Evolutionary conservation across 1,284 basidiomycete species (phyloP).

Genomic region (Ceratobasidium theobromae): DNA sequence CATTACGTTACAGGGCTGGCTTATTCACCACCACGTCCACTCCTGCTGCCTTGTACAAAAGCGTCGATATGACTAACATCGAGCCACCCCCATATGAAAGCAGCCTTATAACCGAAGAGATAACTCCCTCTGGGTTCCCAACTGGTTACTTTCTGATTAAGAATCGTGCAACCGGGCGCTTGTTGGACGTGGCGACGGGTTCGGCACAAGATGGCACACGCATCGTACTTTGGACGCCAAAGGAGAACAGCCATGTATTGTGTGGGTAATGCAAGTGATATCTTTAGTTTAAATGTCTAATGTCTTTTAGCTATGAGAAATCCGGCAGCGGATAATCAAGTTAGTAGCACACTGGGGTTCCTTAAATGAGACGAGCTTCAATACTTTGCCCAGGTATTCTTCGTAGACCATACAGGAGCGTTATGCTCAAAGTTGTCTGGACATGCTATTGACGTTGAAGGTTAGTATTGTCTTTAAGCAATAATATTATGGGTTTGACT

Average conservation of each 20-base stretch:
- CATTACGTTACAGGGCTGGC: too few species aligned
- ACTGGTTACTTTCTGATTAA: slow-evolving; percentile 71
- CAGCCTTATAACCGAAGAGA: background rate
- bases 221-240: slow-evolving; percentile 66
- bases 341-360: slow-evolving; percentile 36
- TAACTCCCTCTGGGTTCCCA: slow-evolving; percentile 57
- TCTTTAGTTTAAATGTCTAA: slow-evolving; percentile 29
- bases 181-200: slow-evolving; percentile 63
- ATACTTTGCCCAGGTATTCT: slow-evolving; percentile 60
- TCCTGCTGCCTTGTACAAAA: background rate
- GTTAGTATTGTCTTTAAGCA: slow-evolving; percentile 44
- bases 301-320: slow-evolving; percentile 56
- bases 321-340: slow-evolving; percentile 73
- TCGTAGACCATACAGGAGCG: slow-evolving; percentile 70
- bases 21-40: too few species aligned
- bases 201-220: slow-evolving; percentile 63
- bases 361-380: background rate
- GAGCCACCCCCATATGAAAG: slow-evolving; percentile 11
- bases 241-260: slow-evolving; percentile 72
- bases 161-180: slow-evolving; percentile 52
- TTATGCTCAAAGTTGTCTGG: slow-evolving; percentile 75
- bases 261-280: slow-evolving; percentile 45
- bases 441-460: slow-evolving; percentile 75
- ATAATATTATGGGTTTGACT: slow-evolving; percentile 22
- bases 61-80: background rate